Evolutionary conservation across 441 rosid species (phyloP), one percentile per base, ranked within the genome.

Genomic region (Brassica hybrid): DNA sequence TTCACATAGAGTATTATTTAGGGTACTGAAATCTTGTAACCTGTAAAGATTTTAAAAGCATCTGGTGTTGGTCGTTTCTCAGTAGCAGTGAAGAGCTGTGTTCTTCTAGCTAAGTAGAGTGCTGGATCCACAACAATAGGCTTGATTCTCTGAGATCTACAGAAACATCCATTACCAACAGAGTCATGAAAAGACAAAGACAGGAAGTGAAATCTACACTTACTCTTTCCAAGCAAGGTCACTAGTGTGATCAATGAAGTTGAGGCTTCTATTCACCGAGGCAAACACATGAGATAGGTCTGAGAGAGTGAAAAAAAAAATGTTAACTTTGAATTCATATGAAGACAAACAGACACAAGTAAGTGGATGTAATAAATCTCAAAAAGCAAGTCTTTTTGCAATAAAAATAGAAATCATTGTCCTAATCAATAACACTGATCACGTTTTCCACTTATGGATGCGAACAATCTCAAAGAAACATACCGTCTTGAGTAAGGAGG

Each of bases 151-250:
- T 56, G 61, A 18, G 61, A 56, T 2, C 61, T 56, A 56, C 4
- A 56, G 13, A 56, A 4, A 17, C 6, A 56, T 56, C 1, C 59
- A 56, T 56, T 36, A 27, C 32, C 32, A 27, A 4, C 32, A 27
- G 6, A 27, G 32, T 27, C 32, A 27, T 27, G 32, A 27, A 27
- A 5, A 27, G 32, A 27, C 32, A 27, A 1, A 27, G 32, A 27
- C 32, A 27, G 32, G 32, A 27, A 27, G 32, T 27, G 32, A 27
- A 27, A 27, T 27, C 23, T 56, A 56, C 61, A 56, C 61, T 56
- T 56, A 56, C 61, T 56, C 61, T 56, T 56, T 56, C 61, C 61
- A 56, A 56, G 61, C 61, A 18, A 56, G 61, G 61, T 56, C 61
- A 56, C 61, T 56, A 10, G 61, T 56, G 5, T 56, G 61, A 2